phyloP scores from a whole-genome alignment of 345 rosid genomes.

The Kernera saxatilis region DNA sequence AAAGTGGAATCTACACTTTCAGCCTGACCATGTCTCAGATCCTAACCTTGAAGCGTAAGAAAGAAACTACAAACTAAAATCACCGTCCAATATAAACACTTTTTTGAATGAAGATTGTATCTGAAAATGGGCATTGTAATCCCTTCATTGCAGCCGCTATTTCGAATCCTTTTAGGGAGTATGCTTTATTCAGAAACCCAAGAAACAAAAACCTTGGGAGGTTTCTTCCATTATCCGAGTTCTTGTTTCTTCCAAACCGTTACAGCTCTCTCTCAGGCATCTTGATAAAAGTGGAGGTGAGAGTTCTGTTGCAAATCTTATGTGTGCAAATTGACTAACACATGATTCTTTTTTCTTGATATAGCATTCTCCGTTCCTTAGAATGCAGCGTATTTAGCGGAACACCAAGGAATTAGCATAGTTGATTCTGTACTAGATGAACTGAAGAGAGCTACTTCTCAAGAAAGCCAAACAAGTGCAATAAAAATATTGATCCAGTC shows the following conservation, averaged over 20 bases:
- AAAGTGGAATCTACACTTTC: slow-evolving; percentile 34
- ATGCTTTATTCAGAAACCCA: slow-evolving; percentile 53
- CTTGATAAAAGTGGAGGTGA: slow-evolving; percentile 81
- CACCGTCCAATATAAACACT: background rate
- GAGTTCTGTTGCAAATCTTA: slow-evolving; percentile 28
- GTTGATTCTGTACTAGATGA: slow-evolving; percentile 48
- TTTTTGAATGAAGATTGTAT: background rate
- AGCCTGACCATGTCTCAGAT: slow-evolving; percentile 42
- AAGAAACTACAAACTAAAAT: background rate
- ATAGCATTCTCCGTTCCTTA: slow-evolving; percentile 27
- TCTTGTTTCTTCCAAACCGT: slow-evolving; percentile 52
- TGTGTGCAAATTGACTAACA: background rate
- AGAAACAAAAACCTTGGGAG: slow-evolving; percentile 40
- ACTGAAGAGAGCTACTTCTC: slow-evolving; percentile 53
- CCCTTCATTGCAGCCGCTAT: slow-evolving; percentile 49
- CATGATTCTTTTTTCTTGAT: slow-evolving; percentile 5
- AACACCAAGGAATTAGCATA: slow-evolving; percentile 41
- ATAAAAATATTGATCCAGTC: slow-evolving; percentile 73
- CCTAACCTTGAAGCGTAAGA: slow-evolving; percentile 39
- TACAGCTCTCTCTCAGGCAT: slow-evolving; percentile 59
- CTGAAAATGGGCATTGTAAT: background rate
- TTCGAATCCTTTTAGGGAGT: slow-evolving; percentile 31
- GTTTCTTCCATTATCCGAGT: slow-evolving; percentile 49
- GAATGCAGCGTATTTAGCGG: slow-evolving; percentile 65
- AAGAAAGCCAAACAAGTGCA: slow-evolving; percentile 29